Evolutionary conservation across 768 basidiomycete genomes (phyloP), one percentile per base, ranked within the genome.

Genomic region (Collybia sordida): DNA sequence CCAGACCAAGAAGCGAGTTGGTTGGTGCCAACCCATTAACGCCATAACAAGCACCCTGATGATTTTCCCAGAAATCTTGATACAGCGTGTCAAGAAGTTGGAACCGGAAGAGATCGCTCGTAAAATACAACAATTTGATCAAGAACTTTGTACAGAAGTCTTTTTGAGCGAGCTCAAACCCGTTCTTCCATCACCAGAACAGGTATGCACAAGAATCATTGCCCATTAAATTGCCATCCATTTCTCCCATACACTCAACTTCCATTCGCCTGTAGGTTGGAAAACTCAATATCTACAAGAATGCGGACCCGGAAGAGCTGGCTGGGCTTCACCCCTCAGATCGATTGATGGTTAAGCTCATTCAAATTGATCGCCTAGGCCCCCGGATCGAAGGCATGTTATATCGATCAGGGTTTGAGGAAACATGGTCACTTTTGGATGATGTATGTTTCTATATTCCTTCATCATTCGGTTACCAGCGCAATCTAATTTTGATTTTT

Each of bases 301-400:
- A 88, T 59, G 82, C 93, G n/a, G 85, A 85, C 52, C 79, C 85
- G 11, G 89, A 86, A 59, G 94, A 97, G 57, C 81, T 99, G 11
- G 86, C 84, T 36, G 83, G 81, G 24, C 75, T 99, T n/a, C 95
- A 98, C 68, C 86, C 89, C 17, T 89, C 97, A 15, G 97, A 99
- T 70, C 85, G 97, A 25, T 80, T 99, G 41, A 94, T 99, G 91
- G 93, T 99, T 21, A 90, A 95, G 54, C 76, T 98, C 31, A 97
- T 98, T 59, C 93, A 97, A 65, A 94, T 98, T 22, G 83, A 96
- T 37, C 86, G 93, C 28, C 75, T 99, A 8, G 80, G 78, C 8
- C 89, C 92, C 40, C 84, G 97, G 8, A 86, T 98, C 52, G 85
- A 96, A 60, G 87, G 92, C n/a, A 98, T 99, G 97, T 75, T 97